phyloP scores from a whole-genome alignment of 805 yeast species.

The Pichia sporocuriosa region DNA sequence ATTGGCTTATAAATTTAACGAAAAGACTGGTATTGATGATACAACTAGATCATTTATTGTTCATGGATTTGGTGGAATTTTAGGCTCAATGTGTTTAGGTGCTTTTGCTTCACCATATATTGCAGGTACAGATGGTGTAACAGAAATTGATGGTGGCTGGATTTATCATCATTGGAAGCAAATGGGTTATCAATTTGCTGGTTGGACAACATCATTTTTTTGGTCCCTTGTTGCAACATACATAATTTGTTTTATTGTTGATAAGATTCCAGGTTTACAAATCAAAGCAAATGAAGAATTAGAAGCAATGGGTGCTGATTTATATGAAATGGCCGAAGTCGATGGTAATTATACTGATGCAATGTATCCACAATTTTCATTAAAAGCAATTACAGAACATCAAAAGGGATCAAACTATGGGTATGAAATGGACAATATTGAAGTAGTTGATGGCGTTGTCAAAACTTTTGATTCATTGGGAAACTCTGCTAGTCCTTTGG shows the following conservation, averaged over 20 bases:
- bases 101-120: conserved; percentile 39
- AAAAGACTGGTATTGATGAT: conserved; percentile 40
- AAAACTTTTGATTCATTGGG: too few relatives aligned
- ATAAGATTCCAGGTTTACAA: conserved; percentile 44
- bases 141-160: conserved; percentile 42
- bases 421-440: conserved; percentile 2
- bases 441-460: conserved; percentile 5
- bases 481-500: too few relatives aligned
- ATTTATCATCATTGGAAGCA: conserved; percentile 39
- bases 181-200: conserved; percentile 41
- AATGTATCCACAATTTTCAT: conserved; percentile 10
- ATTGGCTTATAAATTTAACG: conserved; percentile 30
- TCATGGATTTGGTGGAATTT: conserved; percentile 44
- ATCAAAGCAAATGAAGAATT: conserved; percentile 39
- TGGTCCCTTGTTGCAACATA: conserved; percentile 42
- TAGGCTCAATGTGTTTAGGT: conserved; percentile 37
- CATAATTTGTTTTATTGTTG: conserved; percentile 39
- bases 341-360: conserved; percentile 28
- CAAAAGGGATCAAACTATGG: background rate
- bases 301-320: conserved; percentile 47
- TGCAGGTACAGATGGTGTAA: conserved; percentile 38
- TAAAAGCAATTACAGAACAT: conserved; percentile 11
- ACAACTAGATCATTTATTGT: conserved; percentile 39
- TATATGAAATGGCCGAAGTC: conserved; percentile 43
- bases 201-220: conserved; percentile 34